Conservation (phyloP, 164 flowering plant species). For the Taxillus chinensis region DNA sequence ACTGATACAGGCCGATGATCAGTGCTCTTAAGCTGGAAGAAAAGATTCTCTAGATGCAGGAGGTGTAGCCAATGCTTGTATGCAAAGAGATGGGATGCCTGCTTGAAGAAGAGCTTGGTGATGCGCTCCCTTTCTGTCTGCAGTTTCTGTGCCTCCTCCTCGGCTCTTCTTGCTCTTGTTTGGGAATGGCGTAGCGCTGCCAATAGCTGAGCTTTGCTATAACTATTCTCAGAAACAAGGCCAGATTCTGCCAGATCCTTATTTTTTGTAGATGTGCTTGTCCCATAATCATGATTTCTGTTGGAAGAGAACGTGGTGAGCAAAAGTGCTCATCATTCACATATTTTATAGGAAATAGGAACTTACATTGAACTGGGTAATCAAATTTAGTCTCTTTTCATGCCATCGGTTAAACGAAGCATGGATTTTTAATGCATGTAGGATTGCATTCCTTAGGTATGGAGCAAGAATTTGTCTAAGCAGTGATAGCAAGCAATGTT, state of each 20-base stretch:
- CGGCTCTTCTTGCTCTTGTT: conserved; percentile 90
- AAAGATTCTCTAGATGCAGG: conserved; percentile 47
- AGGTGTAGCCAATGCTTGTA: conserved; percentile 78
- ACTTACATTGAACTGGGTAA: background rate
- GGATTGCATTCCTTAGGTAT: too few species aligned
- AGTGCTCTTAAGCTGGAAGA: conserved; percentile 31
- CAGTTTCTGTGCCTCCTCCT: conserved; percentile 65
- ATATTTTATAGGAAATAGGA: background rate
- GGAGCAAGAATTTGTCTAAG: too few species aligned
- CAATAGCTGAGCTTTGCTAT: background rate
- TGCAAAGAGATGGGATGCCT: conserved; percentile 85
- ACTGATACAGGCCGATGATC: conserved; percentile 20
- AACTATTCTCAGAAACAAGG: background rate
- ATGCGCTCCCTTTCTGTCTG: conserved; percentile 71
- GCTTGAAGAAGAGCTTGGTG: conserved; percentile 66
- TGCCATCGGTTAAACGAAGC: too few species aligned
- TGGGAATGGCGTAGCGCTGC: conserved; percentile 4
- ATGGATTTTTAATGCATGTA: too few species aligned
- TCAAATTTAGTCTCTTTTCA: background rate
- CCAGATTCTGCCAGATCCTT: conserved; percentile 11
- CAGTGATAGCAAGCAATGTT: too few species aligned
- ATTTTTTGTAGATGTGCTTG: background rate
- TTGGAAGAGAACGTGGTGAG: background rate
- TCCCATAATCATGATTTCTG: conserved; percentile 4
- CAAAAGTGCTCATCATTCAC: background rate